Base-by-base conservation (phyloP, 2,329 filamentous ascomycete genomes). In the Talaromyces sp. region DNA sequence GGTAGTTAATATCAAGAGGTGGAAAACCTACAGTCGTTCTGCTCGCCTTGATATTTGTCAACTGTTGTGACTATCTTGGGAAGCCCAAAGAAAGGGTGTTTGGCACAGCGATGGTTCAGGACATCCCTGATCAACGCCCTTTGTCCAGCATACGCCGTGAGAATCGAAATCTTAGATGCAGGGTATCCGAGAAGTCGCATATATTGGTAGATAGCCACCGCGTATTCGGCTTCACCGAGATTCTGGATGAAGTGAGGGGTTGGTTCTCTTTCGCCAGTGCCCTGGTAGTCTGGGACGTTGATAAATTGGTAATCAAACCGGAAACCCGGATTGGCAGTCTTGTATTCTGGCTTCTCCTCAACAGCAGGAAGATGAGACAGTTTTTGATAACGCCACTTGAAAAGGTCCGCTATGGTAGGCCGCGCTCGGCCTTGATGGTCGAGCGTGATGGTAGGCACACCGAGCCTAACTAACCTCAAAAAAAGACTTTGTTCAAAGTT, bases 41-140 rank as follows among this genome's bases (percentile, higher is more conserved):
- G 95, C 81, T 99, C 95, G 73, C 95, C 96, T 79, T 99, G 95
- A 71, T 98, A 99, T 75, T 96, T 97, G 79, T 99, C 95, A 65
- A 99, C 93, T 5, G 96, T 99, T 3, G 91, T 93, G 30, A 99
- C 91, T 58, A 90, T 88, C 75, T 88, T 90, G 19, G 95, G 95
- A 75, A 96, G 79, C 9, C 93, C 93, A 76, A 99, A 99, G 22
- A 98, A 80, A 2, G 87, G 80, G 69, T 92, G 96, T 68, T 85
- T 89, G 42, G 87, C 88, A 75, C 95, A 99, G 62, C 95, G 85
- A 72, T 96, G 91, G 15, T 79, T 80, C 57, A 99, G 78, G 3
- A 99, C 92, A 74, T 99, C 93, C 68, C 85, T 88, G 63, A 99
- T 91, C 68, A 99, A 80, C 33, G 93, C 92, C 62, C 88, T 84